Base-by-base conservation (phyloP, 2,329 filamentous ascomycete genomes). In the Cercospora sp. region DNA sequence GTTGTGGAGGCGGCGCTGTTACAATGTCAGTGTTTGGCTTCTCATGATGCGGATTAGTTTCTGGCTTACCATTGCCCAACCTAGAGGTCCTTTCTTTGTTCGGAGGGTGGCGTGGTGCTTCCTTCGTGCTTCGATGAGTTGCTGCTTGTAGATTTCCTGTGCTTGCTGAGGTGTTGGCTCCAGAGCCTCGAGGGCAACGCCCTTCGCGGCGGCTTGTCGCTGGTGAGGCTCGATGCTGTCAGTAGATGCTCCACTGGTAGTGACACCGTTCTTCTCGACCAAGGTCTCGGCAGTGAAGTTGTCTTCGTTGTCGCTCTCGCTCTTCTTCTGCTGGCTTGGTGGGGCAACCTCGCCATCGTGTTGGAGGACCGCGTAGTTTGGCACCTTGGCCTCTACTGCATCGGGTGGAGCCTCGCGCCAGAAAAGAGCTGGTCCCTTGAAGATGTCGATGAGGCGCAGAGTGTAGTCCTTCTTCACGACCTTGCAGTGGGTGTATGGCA, bases 401-500 rank as follows among this genome's bases (percentile, higher is more conserved):
- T 43, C 78, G 57, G 34, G 61, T 64, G 12, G 70, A 70, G 63
- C 76, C 70, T 16, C 64, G 28, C 65, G 65, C 45, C 62, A 68
- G 60, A 72, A 67, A 6, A 81, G 73, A 7, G 79, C 66, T 24
- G 77, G 77, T 0, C 87, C 87, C 16, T 83, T 77, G 68, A 83
- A 72, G 66, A 89, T 80, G 69, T 89, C 82, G 76, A 82, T 89
- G 77, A 82, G 78, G 70, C 83, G 84, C 68, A 91, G 79, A 73
- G 86, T 79, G 85, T 87, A 86, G 79, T 91, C 87, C 71, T 89
- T 83, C 78, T 84, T 79, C 77, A 90, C 79, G 72, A 91, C 81
- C 59, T 85, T 82, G 66, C 85, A 83, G 77, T 88, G 85, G 66
- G 89, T 75, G 81, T 84, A 89, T 5, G 88, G 87, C 12, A 88